Evolutionary conservation across 1,284 basidiomycete species (phyloP).

Genomic region (Pseudozyma sp.): DNA sequence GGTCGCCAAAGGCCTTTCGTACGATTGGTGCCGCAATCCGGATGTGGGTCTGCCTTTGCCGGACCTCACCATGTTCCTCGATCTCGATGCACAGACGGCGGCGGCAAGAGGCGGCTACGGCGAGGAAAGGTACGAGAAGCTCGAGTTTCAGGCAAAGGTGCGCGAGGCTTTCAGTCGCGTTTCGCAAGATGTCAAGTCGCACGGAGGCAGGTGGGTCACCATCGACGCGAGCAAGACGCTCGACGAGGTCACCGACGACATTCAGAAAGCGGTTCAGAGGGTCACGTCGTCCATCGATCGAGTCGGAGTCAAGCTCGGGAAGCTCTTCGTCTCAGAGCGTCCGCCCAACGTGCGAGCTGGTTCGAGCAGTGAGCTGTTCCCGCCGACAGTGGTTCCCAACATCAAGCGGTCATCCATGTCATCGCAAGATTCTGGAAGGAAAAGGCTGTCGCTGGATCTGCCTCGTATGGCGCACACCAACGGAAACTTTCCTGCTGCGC

Average conservation of each 20-base stretch:
- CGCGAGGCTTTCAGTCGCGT: conserved; percentile 58
- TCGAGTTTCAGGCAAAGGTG: conserved; percentile 67
- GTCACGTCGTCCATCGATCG: conserved; percentile 41
- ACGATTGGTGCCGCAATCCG: conserved; percentile 84
- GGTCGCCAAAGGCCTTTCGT: conserved; percentile 78
- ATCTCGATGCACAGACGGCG: conserved; percentile 80
- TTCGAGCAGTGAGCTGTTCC: conserved; percentile 38
- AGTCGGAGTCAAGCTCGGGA: conserved; percentile 29
- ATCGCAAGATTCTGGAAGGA: conserved; percentile 11
- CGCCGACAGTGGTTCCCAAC: conserved; percentile 7
- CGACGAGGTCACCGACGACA: conserved; percentile 61
- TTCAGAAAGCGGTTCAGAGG: conserved; percentile 39
- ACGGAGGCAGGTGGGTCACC: conserved; percentile 54
- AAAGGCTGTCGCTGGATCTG: conserved; percentile 25
- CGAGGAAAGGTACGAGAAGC: conserved; percentile 76
- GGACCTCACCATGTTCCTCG: conserved; percentile 88
- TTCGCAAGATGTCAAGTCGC: conserved; percentile 37
- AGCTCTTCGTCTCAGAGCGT: conserved; percentile 29
- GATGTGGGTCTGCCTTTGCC: conserved; percentile 88
- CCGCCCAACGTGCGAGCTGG: conserved; percentile 17
- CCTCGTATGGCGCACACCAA: conserved; percentile 17
- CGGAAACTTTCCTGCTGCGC: conserved; percentile 22
- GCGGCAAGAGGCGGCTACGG: conserved; percentile 86
- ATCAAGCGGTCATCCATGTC: conserved; percentile 24
- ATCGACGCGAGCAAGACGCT: conserved; percentile 58